phyloP scores from a whole-genome alignment of 2,329 filamentous ascomycete genomes.

The Aureobasidium melanogenum region DNA sequence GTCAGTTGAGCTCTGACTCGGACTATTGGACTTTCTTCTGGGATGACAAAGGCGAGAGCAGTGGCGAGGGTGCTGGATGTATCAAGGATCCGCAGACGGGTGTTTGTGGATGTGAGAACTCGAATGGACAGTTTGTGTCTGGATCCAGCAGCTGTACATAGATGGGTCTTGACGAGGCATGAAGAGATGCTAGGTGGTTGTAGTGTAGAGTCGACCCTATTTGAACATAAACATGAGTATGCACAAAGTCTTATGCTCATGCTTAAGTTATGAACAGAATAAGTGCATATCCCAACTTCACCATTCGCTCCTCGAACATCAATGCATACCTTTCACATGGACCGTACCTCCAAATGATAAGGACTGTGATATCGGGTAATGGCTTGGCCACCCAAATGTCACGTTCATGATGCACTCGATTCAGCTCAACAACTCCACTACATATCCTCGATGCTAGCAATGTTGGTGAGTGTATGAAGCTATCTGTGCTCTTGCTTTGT shows the following conservation, averaged over 20 bases:
- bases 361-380: too few species aligned
- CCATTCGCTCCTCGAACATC: background rate
- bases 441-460: background rate
- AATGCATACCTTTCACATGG: background rate
- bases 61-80: slow-evolving; percentile 29
- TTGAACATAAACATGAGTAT: background rate
- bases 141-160: slow-evolving; percentile 17
- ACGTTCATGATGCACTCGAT: background rate
- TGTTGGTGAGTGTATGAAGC: background rate
- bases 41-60: slow-evolving; percentile 22
- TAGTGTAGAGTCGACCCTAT: background rate
- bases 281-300: background rate
- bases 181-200: background rate
- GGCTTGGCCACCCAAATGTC: too few species aligned
- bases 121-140: slow-evolving; percentile 30
- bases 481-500: slow-evolving; percentile 34
- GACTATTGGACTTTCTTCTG: slow-evolving; percentile 36
- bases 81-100: slow-evolving; percentile 32
- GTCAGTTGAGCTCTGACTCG: slow-evolving; percentile 21
- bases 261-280: background rate
- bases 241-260: background rate
- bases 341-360: too few species aligned
- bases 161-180: background rate
- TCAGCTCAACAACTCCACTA: background rate
- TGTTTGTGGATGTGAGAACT: slow-evolving; percentile 35